Evolutionary conservation across 2,329 filamentous ascomycete species (phyloP).

Genomic region (Ceratocystis ficicola): DNA sequence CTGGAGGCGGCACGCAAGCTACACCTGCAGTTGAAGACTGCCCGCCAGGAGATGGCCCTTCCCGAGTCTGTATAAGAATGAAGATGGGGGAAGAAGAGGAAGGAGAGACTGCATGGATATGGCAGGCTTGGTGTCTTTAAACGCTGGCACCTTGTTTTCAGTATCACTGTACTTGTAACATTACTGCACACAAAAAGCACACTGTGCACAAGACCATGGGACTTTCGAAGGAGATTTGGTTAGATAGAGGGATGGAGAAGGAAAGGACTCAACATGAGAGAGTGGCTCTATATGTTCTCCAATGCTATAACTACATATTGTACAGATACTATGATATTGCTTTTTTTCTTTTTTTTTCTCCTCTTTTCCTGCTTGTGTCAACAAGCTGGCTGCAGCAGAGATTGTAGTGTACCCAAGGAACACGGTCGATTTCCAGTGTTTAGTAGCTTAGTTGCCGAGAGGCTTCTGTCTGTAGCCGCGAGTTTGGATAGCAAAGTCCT

Average conservation of each 20-base stretch:
- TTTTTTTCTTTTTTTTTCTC: background rate
- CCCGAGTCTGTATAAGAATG: conserved; percentile 29
- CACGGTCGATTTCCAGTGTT: background rate
- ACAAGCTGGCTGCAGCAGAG: background rate
- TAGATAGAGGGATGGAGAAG: background rate
- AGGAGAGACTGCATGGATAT: background rate
- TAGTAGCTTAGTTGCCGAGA: background rate
- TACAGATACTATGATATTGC: conserved; percentile 15
- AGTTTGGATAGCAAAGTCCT: conserved; percentile 31
- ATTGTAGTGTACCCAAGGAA: too few species aligned
- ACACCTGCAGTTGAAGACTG: conserved; percentile 44
- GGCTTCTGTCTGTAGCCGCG: conserved; percentile 43
- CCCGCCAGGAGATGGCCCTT: conserved; percentile 29
- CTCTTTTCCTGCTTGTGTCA: too few species aligned
- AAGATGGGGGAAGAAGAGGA: conserved; percentile 25
- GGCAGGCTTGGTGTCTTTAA: background rate
- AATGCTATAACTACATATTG: conserved; percentile 16
- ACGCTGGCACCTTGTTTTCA: conserved; percentile 1
- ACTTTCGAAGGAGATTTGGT: background rate
- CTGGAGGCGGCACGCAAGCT: conserved; percentile 38
- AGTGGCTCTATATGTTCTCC: conserved; percentile 14
- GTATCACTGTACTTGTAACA: conserved; percentile 21
- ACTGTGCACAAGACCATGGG: conserved; percentile 5
- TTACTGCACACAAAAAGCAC: conserved; percentile 14
- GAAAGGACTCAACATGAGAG: conserved; percentile 4